Conservation (phyloP, 169 alveolate genomes). For the Cystoisospora suis region DNA sequence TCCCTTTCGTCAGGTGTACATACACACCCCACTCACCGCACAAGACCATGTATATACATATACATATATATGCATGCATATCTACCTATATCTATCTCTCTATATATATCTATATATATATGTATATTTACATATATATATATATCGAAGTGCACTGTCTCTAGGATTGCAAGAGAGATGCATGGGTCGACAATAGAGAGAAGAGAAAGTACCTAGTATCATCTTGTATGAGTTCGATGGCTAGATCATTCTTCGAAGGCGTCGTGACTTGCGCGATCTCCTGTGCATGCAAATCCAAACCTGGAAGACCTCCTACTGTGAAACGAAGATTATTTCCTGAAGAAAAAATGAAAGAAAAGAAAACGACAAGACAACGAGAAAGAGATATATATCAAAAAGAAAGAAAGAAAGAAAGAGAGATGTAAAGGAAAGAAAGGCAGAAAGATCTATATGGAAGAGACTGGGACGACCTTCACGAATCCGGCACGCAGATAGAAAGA, state of each 20-base stretch:
- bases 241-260: conserved; percentile 87
- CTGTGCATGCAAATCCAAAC: conserved; percentile 80
- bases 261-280: conserved; percentile 82
- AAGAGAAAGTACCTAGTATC: conserved; percentile 59
- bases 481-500: not conserved
- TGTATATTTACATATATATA: no score
- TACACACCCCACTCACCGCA: no score
- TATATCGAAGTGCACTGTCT: no score
- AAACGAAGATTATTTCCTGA: conserved; percentile 69
- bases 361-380: not conserved
- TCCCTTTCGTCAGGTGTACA: no score
- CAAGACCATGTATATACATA: no score
- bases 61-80: no score
- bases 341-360: not conserved
- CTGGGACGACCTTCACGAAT: not conserved
- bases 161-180: no score
- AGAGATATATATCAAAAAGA: not conserved
- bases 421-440: not conserved
- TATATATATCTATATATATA: no score
- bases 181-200: conserved; percentile 5
- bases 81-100: no score
- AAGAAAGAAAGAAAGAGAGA: not conserved
- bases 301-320: conserved; percentile 78
- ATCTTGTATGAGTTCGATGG: conserved; percentile 80
- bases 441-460: not conserved